Evolutionary conservation across 441 rosid species (phyloP).

Genomic region (Jatropha podagrica): DNA sequence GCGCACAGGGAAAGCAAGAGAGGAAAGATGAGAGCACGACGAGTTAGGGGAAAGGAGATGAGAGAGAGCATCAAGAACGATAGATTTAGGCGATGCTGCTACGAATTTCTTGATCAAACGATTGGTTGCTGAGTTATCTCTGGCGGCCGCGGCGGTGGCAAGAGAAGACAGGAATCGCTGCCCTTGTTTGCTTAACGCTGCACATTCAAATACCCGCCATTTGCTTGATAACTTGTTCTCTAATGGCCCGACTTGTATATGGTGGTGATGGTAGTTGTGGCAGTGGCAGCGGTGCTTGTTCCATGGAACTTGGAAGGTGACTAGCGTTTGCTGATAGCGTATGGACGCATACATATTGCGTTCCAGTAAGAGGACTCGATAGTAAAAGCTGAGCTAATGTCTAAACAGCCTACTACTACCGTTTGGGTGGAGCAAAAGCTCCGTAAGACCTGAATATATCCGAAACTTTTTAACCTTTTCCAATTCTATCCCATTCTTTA

Average conservation of each 20-base stretch:
- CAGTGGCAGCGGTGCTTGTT: constrained; percentile 9
- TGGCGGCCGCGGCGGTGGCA: constrained; percentile 36
- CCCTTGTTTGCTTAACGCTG: constrained; percentile 58
- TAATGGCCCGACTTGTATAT: not conserved
- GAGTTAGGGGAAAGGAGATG: constrained; percentile 61
- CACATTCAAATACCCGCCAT: constrained; percentile 22
- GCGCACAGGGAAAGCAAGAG: constrained; percentile 64
- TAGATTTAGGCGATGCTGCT: constrained; percentile 62
- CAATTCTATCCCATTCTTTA: too few species aligned
- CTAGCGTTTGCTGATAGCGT: not conserved
- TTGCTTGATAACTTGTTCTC: not conserved
- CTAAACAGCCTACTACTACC: too few species aligned
- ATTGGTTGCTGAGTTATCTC: constrained; percentile 46
- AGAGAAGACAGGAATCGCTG: constrained; percentile 56
- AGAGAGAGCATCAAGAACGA: constrained; percentile 72
- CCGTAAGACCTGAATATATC: too few species aligned
- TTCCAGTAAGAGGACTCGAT: too few species aligned
- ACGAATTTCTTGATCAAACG: constrained; percentile 79
- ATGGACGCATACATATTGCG: not conserved
- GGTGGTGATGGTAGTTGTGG: not conserved
- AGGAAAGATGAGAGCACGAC: constrained; percentile 46
- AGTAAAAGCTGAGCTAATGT: too few species aligned
- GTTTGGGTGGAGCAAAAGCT: too few species aligned
- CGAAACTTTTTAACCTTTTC: too few species aligned
- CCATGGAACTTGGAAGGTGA: constrained; percentile 18